Percentiles rank a stretch among this genome's conserved stretches.
Conservation (phyloP, 768 basidiomycete species). For the Mycena galericulata region DNA sequence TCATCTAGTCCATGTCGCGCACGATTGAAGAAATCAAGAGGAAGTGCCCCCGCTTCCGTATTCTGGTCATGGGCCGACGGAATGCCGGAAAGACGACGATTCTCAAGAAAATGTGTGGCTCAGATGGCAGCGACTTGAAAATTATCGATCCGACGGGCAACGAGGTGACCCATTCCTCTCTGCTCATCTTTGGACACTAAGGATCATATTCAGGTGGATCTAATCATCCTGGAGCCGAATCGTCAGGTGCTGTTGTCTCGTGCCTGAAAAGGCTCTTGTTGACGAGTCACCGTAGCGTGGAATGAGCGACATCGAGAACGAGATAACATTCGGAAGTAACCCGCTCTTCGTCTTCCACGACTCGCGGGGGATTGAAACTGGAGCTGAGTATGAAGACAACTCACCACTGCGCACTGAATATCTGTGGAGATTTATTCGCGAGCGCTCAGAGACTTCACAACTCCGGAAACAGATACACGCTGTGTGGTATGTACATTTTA, state of each 20-base stretch:
- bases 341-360: conserved; percentile 5
- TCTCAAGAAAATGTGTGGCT: not conserved
- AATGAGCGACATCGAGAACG: conserved; percentile 11
- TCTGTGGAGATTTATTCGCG: not conserved
- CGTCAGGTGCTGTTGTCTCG: not conserved
- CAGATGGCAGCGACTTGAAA: not conserved
- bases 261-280: not conserved
- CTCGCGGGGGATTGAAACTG: not conserved
- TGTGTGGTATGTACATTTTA: not conserved
- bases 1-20: not conserved
- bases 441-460: not conserved
- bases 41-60: not conserved
- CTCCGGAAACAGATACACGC: not conserved
- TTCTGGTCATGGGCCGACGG: not conserved
- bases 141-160: not conserved
- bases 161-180: not conserved
- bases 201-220: not conserved
- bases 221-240: not conserved
- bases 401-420: not conserved
- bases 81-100: not conserved
- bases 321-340: conserved; percentile 1
- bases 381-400: not conserved
- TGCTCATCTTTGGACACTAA: not conserved
- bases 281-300: not conserved
- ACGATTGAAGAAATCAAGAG: not conserved